Evolutionary conservation across 345 rosid species (phyloP).

Genomic region (Pugionium dolabratum): DNA sequence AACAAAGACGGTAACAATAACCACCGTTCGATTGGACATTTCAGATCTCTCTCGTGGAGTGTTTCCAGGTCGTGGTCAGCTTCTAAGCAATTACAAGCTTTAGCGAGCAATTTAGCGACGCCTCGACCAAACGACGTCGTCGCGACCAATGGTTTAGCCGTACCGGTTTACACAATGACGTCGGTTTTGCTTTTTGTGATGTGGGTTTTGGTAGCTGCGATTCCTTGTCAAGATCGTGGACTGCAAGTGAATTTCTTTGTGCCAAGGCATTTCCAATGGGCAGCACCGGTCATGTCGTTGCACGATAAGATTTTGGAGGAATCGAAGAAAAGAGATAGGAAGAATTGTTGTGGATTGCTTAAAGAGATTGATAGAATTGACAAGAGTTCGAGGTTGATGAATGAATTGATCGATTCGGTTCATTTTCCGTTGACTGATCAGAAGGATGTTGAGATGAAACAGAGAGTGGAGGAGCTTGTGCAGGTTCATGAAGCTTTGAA

Average conservation of each 20-base stretch:
- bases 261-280: constrained; percentile 75
- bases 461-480: constrained; percentile 61
- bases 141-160: constrained; percentile 65
- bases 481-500: constrained; percentile 54
- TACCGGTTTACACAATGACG: constrained; percentile 68
- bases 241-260: constrained; percentile 71
- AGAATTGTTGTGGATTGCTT: constrained; percentile 73
- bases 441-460: constrained; percentile 60
- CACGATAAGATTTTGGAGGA: constrained; percentile 82
- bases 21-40: constrained; percentile 56
- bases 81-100: constrained; percentile 78
- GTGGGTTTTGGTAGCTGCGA: constrained; percentile 96
- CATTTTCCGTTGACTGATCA: constrained; percentile 67
- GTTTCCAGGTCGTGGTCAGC: constrained; percentile 99
- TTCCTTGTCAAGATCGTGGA: constrained; percentile 96
- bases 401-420: constrained; percentile 65
- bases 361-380: constrained; percentile 85
- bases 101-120: constrained; percentile 59
- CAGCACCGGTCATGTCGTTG: constrained; percentile 56
- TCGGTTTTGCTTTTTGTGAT: constrained; percentile 70
- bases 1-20: constrained; percentile 42
- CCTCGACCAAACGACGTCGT: constrained; percentile 60
- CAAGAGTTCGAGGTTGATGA: constrained; percentile 56
- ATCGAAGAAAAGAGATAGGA: constrained; percentile 73
- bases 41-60: constrained; percentile 91